Evolutionary conservation across 73 alveolate species (phyloP), one percentile per base, ranked within the genome.

Genomic region (Stentor roeselii): DNA sequence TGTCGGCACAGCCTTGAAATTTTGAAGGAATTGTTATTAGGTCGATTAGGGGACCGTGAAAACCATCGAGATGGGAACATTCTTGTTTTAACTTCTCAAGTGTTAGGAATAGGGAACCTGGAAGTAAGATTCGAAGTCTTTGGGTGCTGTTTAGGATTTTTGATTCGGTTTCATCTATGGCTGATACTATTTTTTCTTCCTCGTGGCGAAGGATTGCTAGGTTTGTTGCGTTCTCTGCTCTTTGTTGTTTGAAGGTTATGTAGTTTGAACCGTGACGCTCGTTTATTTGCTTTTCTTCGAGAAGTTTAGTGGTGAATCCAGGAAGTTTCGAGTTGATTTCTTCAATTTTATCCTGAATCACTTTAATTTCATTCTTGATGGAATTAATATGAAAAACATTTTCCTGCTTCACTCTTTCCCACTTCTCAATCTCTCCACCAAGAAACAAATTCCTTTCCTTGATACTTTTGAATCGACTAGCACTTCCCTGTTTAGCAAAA

Each of bases 21-120:
- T 92, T 95, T 78, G 87, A 87, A 39, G 88, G 86, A 59, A 91
- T 58, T 36, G 87, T 93, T 42, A 95, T 83, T 84, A 89, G 86
- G 82, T 95, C 99, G 60, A 93, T 76, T 21, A 95, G 82, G 39
- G 93, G 60, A 1, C 99, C 99, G 83, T 78, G 78, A 83, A 78
- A 80, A 36, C 98, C 99, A 3, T 78, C 82, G n/a, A 93, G 85
- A 82, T 87, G 86, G 21, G 37, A 15, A 32, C 80, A 67, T 67
- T 67, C 80, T 0, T 21, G 21, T 67, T 67, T 67, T 67, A 67
- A 34, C 34, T 67, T 67, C 34, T 67, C 80, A 27, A 67, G 0
- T 21, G 80, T 67, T 14, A 27, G 14, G 37, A 67, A 67, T 21
- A 67, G 42, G 27, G n/a, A 21, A 1, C 76, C 84, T 35, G 76